Evolutionary conservation across 768 basidiomycete genomes (phyloP).

Genomic region (Tulasnella sp.): DNA sequence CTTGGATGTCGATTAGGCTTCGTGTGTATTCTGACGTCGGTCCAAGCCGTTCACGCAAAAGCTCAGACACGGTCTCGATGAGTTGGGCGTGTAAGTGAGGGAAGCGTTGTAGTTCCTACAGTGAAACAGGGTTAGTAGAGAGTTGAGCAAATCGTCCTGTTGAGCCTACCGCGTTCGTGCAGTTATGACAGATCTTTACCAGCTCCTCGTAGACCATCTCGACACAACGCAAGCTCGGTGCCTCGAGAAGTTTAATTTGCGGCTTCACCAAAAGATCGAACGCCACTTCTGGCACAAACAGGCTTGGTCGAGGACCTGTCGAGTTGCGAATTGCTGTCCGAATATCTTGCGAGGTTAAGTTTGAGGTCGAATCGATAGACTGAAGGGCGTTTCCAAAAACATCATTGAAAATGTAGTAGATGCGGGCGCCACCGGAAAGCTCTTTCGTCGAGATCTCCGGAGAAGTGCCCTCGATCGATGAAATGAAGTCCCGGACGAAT

Average conservation of each 20-base stretch:
- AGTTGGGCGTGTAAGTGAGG: constrained; percentile 88
- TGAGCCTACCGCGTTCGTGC: constrained; percentile 74
- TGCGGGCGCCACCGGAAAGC: constrained; percentile 92
- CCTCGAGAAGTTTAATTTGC: constrained; percentile 93
- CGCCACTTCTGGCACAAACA: constrained; percentile 96
- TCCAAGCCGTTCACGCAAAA: constrained; percentile 89
- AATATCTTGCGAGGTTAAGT: constrained; percentile 91
- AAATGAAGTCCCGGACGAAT: constrained; percentile 94
- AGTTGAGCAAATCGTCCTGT: background rate
- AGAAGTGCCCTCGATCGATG: constrained; percentile 95
- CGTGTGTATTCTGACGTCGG: constrained; percentile 97
- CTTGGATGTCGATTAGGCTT: constrained; percentile 93
- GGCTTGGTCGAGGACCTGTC: constrained; percentile 90
- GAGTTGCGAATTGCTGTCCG: constrained; percentile 98
- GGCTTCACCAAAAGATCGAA: constrained; percentile 97
- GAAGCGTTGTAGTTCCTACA: constrained; percentile 91
- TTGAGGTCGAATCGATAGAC: constrained; percentile 84
- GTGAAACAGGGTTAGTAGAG: background rate
- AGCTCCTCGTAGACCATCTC: constrained; percentile 98
- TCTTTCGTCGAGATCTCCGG: constrained; percentile 97
- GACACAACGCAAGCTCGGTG: constrained; percentile 91
- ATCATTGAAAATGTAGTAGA: constrained; percentile 99
- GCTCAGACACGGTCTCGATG: constrained; percentile 94
- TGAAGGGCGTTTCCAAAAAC: constrained; percentile 90
- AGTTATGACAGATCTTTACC: constrained; percentile 99